phyloP scores from a whole-genome alignment of 352 stramenopile genomes.

The Phytophthora colocasiae region DNA sequence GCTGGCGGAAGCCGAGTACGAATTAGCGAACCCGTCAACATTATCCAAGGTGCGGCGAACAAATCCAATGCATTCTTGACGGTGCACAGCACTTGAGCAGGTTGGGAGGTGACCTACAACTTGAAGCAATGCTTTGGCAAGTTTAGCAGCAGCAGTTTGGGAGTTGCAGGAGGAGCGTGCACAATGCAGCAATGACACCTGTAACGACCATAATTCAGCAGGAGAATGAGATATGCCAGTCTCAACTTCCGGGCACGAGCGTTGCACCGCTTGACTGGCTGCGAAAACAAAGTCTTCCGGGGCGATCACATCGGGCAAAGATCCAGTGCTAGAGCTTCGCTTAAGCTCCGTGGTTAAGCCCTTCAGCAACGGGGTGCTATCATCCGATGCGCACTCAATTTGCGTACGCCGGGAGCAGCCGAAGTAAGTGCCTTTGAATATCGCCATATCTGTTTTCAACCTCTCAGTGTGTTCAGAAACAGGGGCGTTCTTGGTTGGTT shows the following conservation, averaged over 20 bases:
- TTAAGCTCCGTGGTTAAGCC: conserved; percentile 27
- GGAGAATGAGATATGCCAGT: conserved; percentile 2
- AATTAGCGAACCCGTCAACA: conserved; percentile 30
- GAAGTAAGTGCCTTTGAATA: conserved; percentile 37
- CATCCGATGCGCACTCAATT: not conserved
- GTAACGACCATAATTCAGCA: conserved; percentile 48
- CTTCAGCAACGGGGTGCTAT: conserved; percentile 9
- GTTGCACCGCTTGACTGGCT: conserved; percentile 23
- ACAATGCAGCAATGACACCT: conserved; percentile 62
- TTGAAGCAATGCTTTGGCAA: conserved; percentile 50
- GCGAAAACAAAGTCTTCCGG: conserved; percentile 40
- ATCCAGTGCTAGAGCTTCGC: conserved; percentile 23
- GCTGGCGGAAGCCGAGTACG: conserved; percentile 45
- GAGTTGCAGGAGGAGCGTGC: conserved; percentile 54
- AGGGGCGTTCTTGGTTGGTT: conserved; percentile 4
- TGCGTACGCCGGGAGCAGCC: not conserved
- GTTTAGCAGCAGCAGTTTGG: conserved; percentile 35
- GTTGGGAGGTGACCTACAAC: conserved; percentile 53
- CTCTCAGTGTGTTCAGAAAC: not conserved
- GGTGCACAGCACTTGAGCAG: conserved; percentile 46
- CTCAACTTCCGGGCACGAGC: conserved; percentile 21
- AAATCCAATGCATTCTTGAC: conserved; percentile 53
- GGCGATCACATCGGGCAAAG: conserved; percentile 13
- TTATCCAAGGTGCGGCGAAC: conserved; percentile 58
- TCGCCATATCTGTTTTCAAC: conserved; percentile 18